Conservation (phyloP, 352 stramenopile species). For the Globisporangium viniferum region DNA sequence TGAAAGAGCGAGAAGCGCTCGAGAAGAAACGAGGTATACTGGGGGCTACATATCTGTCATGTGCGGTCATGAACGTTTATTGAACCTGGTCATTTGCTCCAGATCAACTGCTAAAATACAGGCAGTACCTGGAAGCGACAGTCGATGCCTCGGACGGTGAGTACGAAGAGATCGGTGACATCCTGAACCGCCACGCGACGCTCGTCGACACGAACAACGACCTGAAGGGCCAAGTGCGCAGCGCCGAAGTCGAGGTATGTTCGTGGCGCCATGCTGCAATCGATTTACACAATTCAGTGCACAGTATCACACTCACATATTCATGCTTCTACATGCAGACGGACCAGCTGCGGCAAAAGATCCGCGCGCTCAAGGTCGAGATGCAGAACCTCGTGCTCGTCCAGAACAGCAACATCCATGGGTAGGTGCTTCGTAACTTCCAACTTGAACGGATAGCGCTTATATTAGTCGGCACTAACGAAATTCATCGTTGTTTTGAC, state of each 20-base stretch:
- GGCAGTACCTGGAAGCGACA: constrained; percentile 77
- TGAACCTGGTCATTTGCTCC: not conserved
- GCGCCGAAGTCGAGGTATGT: constrained; percentile 56
- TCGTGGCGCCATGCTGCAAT: not conserved
- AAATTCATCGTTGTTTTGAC: not conserved
- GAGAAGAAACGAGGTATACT: constrained; percentile 57
- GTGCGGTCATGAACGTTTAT: not conserved
- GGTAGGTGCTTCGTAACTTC: constrained; percentile 15
- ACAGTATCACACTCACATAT: not conserved
- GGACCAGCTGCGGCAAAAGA: constrained; percentile 70
- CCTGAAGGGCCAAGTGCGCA: constrained; percentile 66
- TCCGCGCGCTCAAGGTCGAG: constrained; percentile 75
- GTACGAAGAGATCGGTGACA: constrained; percentile 83
- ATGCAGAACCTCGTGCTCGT: constrained; percentile 83
- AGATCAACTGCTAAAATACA: constrained; percentile 81
- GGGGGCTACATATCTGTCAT: not conserved
- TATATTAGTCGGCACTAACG: not conserved
- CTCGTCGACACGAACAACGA: constrained; percentile 88
- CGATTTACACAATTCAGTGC: too few species aligned
- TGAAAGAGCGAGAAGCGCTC: constrained; percentile 58
- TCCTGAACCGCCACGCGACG: constrained; percentile 83
- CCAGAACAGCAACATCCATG: constrained; percentile 83
- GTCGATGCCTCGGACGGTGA: constrained; percentile 81
- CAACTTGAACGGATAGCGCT: not conserved
- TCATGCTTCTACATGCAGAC: constrained; percentile 25